These are phyloP conservation scores for Colletotrichum incanum DNA, from an alignment of 2,329 filamentous ascomycete species.

Conservation along the genomic window DNA sequence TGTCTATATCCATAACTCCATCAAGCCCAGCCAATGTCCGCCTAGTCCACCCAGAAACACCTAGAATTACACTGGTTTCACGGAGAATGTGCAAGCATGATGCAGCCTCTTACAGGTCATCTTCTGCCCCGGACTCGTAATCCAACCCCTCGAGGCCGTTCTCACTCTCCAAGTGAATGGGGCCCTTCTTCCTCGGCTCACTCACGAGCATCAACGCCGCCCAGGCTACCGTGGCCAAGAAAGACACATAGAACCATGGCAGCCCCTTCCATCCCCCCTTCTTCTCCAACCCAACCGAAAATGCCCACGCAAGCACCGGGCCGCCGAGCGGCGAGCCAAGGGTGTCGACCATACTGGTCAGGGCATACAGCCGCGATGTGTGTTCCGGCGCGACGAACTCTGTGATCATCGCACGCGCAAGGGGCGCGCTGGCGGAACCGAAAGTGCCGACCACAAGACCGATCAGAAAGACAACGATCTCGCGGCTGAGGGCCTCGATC, in stretches of 20 bases:
- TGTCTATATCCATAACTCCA: not conserved
- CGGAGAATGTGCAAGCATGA: too few species aligned
- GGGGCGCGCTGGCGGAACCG: conserved; percentile 56
- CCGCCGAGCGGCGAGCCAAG: conserved; percentile 58
- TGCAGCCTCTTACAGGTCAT: conserved; percentile 11
- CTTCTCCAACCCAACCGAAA: conserved; percentile 54
- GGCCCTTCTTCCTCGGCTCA: conserved; percentile 49
- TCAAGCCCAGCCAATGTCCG: not conserved
- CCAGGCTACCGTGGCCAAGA: conserved; percentile 50
- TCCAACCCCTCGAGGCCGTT: conserved; percentile 7
- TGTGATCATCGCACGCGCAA: conserved; percentile 58
- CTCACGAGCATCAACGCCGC: conserved; percentile 51
- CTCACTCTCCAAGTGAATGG: conserved; percentile 20
- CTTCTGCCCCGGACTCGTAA: conserved; percentile 28
- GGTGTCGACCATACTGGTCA: conserved; percentile 59
- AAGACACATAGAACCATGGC: conserved; percentile 58
- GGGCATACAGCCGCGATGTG: conserved; percentile 59
- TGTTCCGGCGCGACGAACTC: conserved; percentile 56
- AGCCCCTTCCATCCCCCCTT: conserved; percentile 56
- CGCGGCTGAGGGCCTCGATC: conserved; percentile 54
- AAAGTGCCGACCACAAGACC: conserved; percentile 57
- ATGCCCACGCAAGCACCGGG: conserved; percentile 57
- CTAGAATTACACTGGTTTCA: not conserved
- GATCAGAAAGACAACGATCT: conserved; percentile 53
- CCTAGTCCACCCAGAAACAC: not conserved